Conservation (phyloP, 148 eudicot species). For the Amaranthus palmeri region DNA sequence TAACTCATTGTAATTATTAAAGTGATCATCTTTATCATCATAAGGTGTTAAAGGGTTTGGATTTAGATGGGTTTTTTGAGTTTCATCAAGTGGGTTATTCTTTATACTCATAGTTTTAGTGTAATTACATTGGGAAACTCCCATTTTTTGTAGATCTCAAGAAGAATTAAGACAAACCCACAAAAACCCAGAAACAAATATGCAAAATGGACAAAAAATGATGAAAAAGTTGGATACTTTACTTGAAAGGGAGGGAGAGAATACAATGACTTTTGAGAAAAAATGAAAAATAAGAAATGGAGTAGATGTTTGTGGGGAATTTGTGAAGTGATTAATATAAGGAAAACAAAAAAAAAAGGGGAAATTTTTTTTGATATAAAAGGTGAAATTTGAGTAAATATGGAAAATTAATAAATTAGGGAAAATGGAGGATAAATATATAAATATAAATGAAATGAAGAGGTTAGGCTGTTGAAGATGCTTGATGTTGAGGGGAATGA, state of each 20-base stretch:
- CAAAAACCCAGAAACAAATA: slow-evolving; percentile 21
- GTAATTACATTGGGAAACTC: slow-evolving; percentile 39
- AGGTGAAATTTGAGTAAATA: background rate
- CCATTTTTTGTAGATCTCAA: slow-evolving; percentile 49
- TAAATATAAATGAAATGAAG: background rate
- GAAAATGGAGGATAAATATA: background rate
- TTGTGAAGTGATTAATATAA: background rate
- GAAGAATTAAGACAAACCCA: slow-evolving; percentile 4
- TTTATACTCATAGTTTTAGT: slow-evolving; percentile 13
- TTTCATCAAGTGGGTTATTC: slow-evolving; percentile 25
- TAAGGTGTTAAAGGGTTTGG: slow-evolving; percentile 21
- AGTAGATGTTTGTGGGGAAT: background rate
- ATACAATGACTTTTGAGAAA: slow-evolving; percentile 19
- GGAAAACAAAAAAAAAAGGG: background rate
- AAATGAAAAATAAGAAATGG: background rate
- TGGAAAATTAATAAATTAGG: slow-evolving; percentile 1
- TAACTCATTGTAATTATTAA: slow-evolving; percentile 25
- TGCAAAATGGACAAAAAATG: slow-evolving; percentile 2
- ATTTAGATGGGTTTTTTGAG: background rate
- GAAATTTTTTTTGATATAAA: no score
- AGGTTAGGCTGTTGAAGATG: slow-evolving; percentile 24
- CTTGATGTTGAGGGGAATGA: slow-evolving; percentile 27
- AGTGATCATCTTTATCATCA: slow-evolving; percentile 9
- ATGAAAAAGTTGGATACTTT: slow-evolving; percentile 32
- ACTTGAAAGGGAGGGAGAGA: slow-evolving; percentile 44